phyloP scores from a whole-genome alignment of 352 stramenopile genomes.

The Phytophthora ramorum region DNA sequence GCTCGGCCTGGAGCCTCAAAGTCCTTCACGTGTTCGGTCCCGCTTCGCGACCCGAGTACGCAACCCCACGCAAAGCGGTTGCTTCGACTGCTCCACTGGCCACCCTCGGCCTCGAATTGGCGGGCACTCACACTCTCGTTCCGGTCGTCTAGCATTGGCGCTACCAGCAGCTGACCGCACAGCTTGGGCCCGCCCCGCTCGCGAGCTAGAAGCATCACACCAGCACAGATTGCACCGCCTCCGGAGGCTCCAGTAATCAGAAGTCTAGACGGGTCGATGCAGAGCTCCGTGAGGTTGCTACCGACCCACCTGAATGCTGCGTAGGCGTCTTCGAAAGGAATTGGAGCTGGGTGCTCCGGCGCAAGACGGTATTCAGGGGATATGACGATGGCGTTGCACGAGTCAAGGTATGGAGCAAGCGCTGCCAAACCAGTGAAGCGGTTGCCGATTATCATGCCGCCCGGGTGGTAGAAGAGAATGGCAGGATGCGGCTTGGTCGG shows the following conservation, averaged over 20 bases:
- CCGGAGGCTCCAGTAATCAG: slow-evolving; percentile 35
- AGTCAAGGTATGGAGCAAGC: slow-evolving; percentile 24
- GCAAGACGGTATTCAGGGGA: slow-evolving; percentile 37
- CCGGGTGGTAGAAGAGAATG: slow-evolving; percentile 41
- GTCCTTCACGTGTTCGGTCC: slow-evolving; percentile 22
- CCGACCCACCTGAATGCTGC: slow-evolving; percentile 23
- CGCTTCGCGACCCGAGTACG: slow-evolving; percentile 18
- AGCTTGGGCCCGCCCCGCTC: slow-evolving; percentile 23
- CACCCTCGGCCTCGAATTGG: slow-evolving; percentile 33
- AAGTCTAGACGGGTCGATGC: slow-evolving; percentile 22
- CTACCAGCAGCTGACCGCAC: slow-evolving; percentile 29
- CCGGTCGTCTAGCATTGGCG: slow-evolving; percentile 31
- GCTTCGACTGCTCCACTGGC: slow-evolving; percentile 20
- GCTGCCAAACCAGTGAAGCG: slow-evolving; percentile 25
- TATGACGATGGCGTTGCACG: slow-evolving; percentile 27
- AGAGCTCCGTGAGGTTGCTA: slow-evolving; percentile 12
- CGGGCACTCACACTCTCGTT: slow-evolving; percentile 25
- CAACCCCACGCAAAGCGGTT: slow-evolving; percentile 28
- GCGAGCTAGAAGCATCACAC: slow-evolving; percentile 24
- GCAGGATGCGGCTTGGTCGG: slow-evolving; percentile 22
- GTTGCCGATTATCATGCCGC: slow-evolving; percentile 38
- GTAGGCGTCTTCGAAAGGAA: slow-evolving; percentile 30
- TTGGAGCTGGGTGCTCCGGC: slow-evolving; percentile 27
- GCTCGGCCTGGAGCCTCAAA: slow-evolving; percentile 28
- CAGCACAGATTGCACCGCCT: slow-evolving; percentile 29